Evolutionary conservation across 129 eudicot species (phyloP).

Genomic region (Escallonia herrerae): DNA sequence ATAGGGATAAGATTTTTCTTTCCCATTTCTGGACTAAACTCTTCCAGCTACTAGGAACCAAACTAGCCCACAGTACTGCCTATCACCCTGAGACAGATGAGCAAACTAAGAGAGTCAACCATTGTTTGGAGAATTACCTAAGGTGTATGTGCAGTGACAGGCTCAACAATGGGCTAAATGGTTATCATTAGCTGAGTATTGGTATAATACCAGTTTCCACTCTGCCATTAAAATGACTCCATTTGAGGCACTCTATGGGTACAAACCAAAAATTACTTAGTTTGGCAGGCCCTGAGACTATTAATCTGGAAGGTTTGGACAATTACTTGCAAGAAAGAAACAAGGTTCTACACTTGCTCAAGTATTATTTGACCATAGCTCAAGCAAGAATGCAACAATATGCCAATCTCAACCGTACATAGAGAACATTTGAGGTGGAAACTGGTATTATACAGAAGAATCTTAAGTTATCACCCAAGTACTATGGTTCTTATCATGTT

Average conservation of each 20-base stretch:
- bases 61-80: neutral
- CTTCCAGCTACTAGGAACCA: neutral
- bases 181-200: neutral
- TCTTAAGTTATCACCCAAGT: neutral
- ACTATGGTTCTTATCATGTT: conserved; percentile 2
- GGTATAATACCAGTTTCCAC: conserved; percentile 6
- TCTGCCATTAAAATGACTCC: neutral
- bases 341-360: neutral
- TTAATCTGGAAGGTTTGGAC: too few species aligned
- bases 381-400: conserved; percentile 2
- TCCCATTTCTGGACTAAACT: neutral
- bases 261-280: neutral
- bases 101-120: too few species aligned
- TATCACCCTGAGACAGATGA: too few species aligned
- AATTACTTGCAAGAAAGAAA: neutral
- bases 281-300: neutral
- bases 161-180: neutral
- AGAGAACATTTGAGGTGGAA: conserved; percentile 1
- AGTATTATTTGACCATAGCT: neutral
- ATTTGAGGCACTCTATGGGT: conserved; percentile 5
- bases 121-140: neutral
- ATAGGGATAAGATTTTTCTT: neutral
- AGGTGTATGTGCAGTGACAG: neutral
- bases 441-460: too few species aligned
- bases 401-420: neutral